These are phyloP conservation scores for Periglandula ipomoeae DNA, from an alignment of 2,329 filamentous ascomycete genomes.

Conservation along the genomic window DNA sequence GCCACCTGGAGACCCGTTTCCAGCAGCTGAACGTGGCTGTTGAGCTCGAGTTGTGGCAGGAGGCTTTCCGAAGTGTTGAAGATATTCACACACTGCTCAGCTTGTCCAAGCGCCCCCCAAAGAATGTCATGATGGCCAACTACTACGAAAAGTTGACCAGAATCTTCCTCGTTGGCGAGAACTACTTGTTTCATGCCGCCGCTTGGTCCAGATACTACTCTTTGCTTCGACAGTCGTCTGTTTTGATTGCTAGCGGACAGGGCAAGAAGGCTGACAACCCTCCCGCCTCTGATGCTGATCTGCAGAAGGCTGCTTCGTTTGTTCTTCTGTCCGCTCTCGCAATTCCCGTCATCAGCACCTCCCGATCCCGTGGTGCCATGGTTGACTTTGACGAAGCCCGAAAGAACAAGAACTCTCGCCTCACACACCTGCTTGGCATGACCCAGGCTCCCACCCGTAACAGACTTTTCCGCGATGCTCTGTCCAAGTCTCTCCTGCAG, in stretches of 20 bases:
- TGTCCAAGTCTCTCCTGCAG: constrained; percentile 90
- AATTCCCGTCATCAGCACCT: constrained; percentile 99
- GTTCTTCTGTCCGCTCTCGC: constrained; percentile 89
- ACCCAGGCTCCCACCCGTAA: constrained; percentile 77
- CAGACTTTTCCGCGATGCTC: constrained; percentile 87
- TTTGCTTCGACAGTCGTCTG: constrained; percentile 82
- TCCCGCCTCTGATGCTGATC: constrained; percentile 75
- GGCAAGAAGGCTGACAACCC: constrained; percentile 93
- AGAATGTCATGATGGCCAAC: constrained; percentile 99
- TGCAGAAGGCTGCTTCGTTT: constrained; percentile 91
- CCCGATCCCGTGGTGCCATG: constrained; percentile 87
- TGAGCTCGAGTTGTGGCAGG: constrained; percentile 96
- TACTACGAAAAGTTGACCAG: constrained; percentile 99
- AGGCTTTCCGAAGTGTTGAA: constrained; percentile 98
- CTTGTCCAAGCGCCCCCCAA: constrained; percentile 93
- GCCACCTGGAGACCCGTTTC: constrained; percentile 95
- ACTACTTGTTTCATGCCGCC: constrained; percentile 98
- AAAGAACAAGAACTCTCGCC: constrained; percentile 97
- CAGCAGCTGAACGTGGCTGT: constrained; percentile 97
- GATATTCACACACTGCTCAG: constrained; percentile 97
- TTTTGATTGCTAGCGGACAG: constrained; percentile 73
- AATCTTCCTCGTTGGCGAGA: constrained; percentile 98
- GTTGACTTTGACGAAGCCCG: constrained; percentile 94
- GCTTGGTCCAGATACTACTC: constrained; percentile 98
- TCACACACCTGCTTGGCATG: constrained; percentile 96